Evolutionary conservation across 1,284 basidiomycete genomes (phyloP).

Genomic region (Phellinidium pouzarii): DNA sequence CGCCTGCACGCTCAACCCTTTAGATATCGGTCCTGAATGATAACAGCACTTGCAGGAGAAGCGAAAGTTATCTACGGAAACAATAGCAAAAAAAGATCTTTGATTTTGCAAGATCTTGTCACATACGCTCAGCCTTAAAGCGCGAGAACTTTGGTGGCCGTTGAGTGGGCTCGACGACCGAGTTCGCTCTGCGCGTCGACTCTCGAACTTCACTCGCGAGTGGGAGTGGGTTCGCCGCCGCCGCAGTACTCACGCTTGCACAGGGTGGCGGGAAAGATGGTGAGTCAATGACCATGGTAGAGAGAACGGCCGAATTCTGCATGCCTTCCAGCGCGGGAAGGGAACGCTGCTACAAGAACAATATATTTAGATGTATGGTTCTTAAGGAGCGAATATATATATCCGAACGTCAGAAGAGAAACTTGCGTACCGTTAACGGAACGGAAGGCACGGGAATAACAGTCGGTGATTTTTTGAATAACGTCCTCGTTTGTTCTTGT

Average conservation of each 20-base stretch:
- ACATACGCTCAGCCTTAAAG: slow-evolving; percentile 40
- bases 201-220: slow-evolving; percentile 36
- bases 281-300: slow-evolving; percentile 26
- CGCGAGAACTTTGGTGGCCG: slow-evolving; percentile 34
- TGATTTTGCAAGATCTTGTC: too few species aligned
- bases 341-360: not conserved
- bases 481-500: not conserved
- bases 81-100: too few species aligned
- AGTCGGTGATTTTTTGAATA: slow-evolving; percentile 11
- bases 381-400: not conserved
- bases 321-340: not conserved
- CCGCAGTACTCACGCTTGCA: slow-evolving; percentile 26
- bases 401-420: not conserved
- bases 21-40: too few species aligned
- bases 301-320: slow-evolving; percentile 7
- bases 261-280: slow-evolving; percentile 30
- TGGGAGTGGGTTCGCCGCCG: slow-evolving; percentile 35
- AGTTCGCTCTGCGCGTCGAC: slow-evolving; percentile 15
- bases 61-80: too few species aligned
- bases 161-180: slow-evolving; percentile 10
- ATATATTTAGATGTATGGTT: not conserved
- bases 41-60: too few species aligned
- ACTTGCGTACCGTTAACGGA: slow-evolving; percentile 2
- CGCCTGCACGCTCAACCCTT: too few species aligned
- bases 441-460: slow-evolving; percentile 6